Conservation (phyloP, 345 rosid species). For the Pistacia integerrima region DNA sequence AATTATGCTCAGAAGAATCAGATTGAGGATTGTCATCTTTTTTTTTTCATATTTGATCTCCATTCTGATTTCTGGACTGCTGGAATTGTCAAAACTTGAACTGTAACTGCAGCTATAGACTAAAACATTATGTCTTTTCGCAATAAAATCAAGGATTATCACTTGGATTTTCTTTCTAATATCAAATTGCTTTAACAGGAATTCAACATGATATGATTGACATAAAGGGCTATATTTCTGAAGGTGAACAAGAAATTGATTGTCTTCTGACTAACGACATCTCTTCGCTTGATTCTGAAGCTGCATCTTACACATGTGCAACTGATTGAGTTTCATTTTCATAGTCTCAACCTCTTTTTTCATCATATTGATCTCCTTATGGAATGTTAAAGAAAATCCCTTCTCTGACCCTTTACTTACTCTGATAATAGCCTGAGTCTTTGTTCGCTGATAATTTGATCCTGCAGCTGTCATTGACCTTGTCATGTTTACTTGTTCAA, state of each 20-base stretch:
- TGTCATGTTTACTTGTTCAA: slow-evolving; percentile 48
- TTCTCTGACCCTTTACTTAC: slow-evolving; percentile 24
- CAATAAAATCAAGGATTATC: background rate
- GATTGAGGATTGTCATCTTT: too few species aligned
- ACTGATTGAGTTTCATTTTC: slow-evolving; percentile 49
- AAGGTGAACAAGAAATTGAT: background rate
- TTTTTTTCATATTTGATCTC: too few species aligned
- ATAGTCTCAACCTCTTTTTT: slow-evolving; percentile 52
- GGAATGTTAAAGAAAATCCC: slow-evolving; percentile 9
- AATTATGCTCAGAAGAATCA: too few species aligned
- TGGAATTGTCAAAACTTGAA: too few species aligned
- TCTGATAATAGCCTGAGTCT: slow-evolving; percentile 31
- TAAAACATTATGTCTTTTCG: too few species aligned
- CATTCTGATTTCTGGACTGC: too few species aligned
- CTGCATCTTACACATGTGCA: slow-evolving; percentile 50
- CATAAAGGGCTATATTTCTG: background rate
- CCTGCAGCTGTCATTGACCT: slow-evolving; percentile 32
- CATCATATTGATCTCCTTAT: slow-evolving; percentile 46
- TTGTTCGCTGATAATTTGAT: slow-evolving; percentile 36
- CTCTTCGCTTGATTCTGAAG: slow-evolving; percentile 44
- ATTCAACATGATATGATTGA: background rate
- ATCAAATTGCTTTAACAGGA: too few species aligned
- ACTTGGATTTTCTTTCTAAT: too few species aligned
- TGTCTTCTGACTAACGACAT: slow-evolving; percentile 16
- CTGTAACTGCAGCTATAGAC: too few species aligned